A percentile compares a stretch with the other conserved stretches of the same genome.
phyloP scores from a whole-genome alignment of 2,329 filamentous ascomycete species.

The Dothideomycetes sp. region DNA sequence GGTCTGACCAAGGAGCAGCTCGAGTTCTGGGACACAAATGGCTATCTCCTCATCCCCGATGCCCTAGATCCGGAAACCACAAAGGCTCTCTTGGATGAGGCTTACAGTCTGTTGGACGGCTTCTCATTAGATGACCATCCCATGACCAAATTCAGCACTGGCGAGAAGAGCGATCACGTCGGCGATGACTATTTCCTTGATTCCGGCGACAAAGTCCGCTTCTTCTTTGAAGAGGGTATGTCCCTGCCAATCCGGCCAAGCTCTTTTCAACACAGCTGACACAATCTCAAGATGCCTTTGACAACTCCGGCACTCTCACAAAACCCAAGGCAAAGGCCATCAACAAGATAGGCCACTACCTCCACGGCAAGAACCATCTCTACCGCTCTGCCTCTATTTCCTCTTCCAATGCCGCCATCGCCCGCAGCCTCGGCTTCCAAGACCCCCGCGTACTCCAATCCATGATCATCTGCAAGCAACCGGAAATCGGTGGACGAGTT shows the following conservation, averaged over 20 bases:
- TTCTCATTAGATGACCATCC: slow-evolving; percentile 80
- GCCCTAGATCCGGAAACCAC: slow-evolving; percentile 62
- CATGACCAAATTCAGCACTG: slow-evolving; percentile 88
- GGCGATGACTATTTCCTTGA: slow-evolving; percentile 90
- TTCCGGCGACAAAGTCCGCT: slow-evolving; percentile 84
- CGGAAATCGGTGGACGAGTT: slow-evolving; percentile 86
- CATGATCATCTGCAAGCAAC: slow-evolving; percentile 98
- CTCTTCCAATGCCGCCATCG: slow-evolving; percentile 52
- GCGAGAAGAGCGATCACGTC: slow-evolving; percentile 65
- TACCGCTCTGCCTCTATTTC: slow-evolving; percentile 47
- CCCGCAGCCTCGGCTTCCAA: slow-evolving; percentile 59
- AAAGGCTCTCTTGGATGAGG: slow-evolving; percentile 61
- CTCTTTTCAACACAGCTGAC: not conserved
- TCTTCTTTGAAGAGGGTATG: slow-evolving; percentile 82
- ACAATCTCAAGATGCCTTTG: slow-evolving; percentile 59
- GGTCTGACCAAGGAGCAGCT: slow-evolving; percentile 67
- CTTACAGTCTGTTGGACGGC: slow-evolving; percentile 59
- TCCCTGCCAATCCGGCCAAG: too few relatives aligned
- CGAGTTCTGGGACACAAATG: slow-evolving; percentile 65
- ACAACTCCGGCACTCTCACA: slow-evolving; percentile 51
- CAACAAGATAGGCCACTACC: slow-evolving; percentile 54
- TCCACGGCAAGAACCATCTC: slow-evolving; percentile 37
- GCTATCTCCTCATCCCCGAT: slow-evolving; percentile 78
- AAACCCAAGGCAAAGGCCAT: slow-evolving; percentile 79
- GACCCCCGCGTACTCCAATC: slow-evolving; percentile 78